These are phyloP conservation scores for Lineolata rhizophorae DNA, from an alignment of 495 filamentous ascomycete species.

Conservation along the genomic window DNA sequence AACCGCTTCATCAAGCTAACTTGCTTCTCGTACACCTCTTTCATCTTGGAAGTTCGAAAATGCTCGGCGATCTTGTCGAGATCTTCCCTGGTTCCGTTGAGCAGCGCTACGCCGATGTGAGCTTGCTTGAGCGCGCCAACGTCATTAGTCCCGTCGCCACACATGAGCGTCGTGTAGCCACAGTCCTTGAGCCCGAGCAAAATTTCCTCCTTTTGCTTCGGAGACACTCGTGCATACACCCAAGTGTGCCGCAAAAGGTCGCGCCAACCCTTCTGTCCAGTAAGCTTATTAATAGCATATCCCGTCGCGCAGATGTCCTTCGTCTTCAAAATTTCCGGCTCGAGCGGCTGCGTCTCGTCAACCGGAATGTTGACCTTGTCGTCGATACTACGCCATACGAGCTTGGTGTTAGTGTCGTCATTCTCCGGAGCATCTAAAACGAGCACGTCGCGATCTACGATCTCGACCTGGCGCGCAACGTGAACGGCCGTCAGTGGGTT, in stretches of 20 bases:
- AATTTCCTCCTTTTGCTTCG: slow-evolving; percentile 98
- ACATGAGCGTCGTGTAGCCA: slow-evolving; percentile 97
- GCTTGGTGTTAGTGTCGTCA: slow-evolving; percentile 53
- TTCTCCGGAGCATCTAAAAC: slow-evolving; percentile 91
- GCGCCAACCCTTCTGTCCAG: slow-evolving; percentile 48
- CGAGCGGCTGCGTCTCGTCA: slow-evolving; percentile 60
- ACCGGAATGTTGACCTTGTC: slow-evolving; percentile 77
- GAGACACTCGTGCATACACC: slow-evolving; percentile 96
- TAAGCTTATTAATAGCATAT: slow-evolving; percentile 79
- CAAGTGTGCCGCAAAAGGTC: slow-evolving; percentile 71
- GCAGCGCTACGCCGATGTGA: slow-evolving; percentile 84
- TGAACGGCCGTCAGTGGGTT: slow-evolving; percentile 94
- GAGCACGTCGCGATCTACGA: slow-evolving; percentile 85
- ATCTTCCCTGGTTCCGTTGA: slow-evolving; percentile 86
- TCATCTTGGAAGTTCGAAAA: slow-evolving; percentile 85
- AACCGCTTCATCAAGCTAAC: slow-evolving; percentile 73
- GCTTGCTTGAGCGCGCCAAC: slow-evolving; percentile 97
- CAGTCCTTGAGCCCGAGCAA: slow-evolving; percentile 84
- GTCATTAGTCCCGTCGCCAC: slow-evolving; percentile 95
- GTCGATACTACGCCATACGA: slow-evolving; percentile 92
- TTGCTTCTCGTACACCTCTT: slow-evolving; percentile 97
- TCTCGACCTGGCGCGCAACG: slow-evolving; percentile 88
- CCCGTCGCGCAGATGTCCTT: slow-evolving; percentile 96
- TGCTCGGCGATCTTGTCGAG: slow-evolving; percentile 81
- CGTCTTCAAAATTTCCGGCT: slow-evolving; percentile 53